Evolutionary conservation across 2,329 filamentous ascomycete species (phyloP).

Genomic region (Xenosphaeropsis pyriputrescens): DNA sequence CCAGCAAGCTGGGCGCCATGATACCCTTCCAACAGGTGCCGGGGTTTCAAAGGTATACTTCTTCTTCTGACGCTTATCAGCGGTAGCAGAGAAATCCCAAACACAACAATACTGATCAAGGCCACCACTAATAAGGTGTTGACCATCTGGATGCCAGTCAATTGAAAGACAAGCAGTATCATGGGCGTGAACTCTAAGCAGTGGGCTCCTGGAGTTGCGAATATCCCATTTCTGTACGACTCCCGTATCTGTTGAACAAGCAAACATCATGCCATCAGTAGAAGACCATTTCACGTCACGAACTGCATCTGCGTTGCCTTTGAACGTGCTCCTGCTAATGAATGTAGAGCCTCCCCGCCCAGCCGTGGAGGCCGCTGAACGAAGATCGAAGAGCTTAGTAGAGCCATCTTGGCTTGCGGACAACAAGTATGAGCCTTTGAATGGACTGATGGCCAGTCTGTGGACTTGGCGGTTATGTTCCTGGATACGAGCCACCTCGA

Average conservation of each 20-base stretch:
- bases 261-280: constrained; percentile 43
- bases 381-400: constrained; percentile 45
- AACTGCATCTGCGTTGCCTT: constrained; percentile 37
- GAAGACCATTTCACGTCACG: constrained; percentile 53
- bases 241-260: constrained; percentile 48
- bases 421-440: constrained; percentile 38
- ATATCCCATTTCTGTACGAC: constrained; percentile 51
- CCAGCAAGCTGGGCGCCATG: constrained; percentile 52
- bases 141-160: constrained; percentile 53
- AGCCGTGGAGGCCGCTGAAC: constrained; percentile 23
- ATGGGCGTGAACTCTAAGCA: constrained; percentile 46
- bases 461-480: constrained; percentile 52
- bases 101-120: constrained; percentile 46
- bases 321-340: constrained; percentile 17
- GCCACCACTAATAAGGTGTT: constrained; percentile 49
- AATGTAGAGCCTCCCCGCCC: constrained; percentile 31
- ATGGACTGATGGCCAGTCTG: constrained; percentile 46
- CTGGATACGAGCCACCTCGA: constrained; percentile 38
- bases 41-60: constrained; percentile 46
- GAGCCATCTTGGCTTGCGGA: constrained; percentile 51
- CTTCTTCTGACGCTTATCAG: constrained; percentile 49
- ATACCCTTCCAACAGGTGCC: constrained; percentile 40
- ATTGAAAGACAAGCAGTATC: constrained; percentile 44
- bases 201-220: constrained; percentile 33
- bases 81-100: constrained; percentile 46